Base-by-base conservation (phyloP, 2,329 filamentous ascomycete species). In the Paecilomyces sp. region DNA sequence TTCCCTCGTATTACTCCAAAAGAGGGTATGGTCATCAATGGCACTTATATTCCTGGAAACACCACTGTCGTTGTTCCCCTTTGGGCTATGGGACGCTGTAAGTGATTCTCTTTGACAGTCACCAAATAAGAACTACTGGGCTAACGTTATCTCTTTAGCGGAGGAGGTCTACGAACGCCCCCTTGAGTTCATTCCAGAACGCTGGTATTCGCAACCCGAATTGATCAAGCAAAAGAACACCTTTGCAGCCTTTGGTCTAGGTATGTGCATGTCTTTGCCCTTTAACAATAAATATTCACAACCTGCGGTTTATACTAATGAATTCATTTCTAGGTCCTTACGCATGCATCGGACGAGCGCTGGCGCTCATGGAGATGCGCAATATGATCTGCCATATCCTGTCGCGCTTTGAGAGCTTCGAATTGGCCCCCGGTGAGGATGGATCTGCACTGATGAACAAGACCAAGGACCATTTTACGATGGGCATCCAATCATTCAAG, bases 181-280 rank as follows among this genome's bases (percentile, higher is more conserved):
- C 64, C 54, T 75, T 41, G 68, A 73, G 24, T 79, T 78, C 59
- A 57, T 77, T 51, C 71, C 76, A 22, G 66, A 77, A 58, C 62
- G 75, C 18, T 72, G 71, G 63, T 67, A 63, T 31, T 59, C 58
- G 2, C 13, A 58, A 24, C 61, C 62, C 2, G 60, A 68, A 31
- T 50, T 68, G 31, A 60, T 68, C 12, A 63, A 57, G 28, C 34
- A 67, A 13, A 59, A 58, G 18, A n/a, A 33, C 15, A 65, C 62
- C 11, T 66, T 60, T 50, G 60, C 59, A 11, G 63, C 66, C 12
- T 67, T 67, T 59, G 60, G 58, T 11, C 31, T 63, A 7, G 65
- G 65, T 67, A 61, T 36, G 33, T 36, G 33, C 11, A 28, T 28
- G 4, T 15, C 33, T 36, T 36, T 36, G 13, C 33, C 9, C 33